These are phyloP conservation scores for Trametes coccinea DNA, from an alignment of 768 basidiomycete species.

Conservation along the genomic window DNA sequence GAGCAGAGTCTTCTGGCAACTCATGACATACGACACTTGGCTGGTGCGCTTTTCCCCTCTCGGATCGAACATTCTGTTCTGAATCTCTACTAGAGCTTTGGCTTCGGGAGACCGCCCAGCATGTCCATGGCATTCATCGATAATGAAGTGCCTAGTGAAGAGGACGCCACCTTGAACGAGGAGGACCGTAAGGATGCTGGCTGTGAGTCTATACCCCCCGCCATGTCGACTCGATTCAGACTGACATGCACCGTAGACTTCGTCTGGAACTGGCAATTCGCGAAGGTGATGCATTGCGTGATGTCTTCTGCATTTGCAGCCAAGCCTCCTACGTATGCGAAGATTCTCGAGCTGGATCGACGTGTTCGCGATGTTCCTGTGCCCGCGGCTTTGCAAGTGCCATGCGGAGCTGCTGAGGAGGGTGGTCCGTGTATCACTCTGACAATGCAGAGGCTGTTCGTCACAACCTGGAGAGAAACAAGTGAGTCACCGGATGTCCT, in stretches of 20 bases:
- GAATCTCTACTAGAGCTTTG: no score
- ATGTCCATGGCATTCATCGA: slow-evolving; percentile 55
- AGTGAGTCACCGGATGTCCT: no score
- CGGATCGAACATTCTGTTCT: no score
- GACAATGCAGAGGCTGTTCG: slow-evolving; percentile 25
- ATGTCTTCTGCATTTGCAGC: slow-evolving; percentile 50
- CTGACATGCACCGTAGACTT: slow-evolving; percentile 41
- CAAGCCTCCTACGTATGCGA: slow-evolving; percentile 41
- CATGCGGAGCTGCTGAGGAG: slow-evolving; percentile 18
- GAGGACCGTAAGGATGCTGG: slow-evolving; percentile 41
- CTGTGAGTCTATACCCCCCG: no score
- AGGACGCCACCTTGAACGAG: slow-evolving; percentile 28
- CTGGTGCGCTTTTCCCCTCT: slow-evolving; percentile 51
- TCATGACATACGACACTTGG: slow-evolving; percentile 63
- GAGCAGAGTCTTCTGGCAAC: slow-evolving; percentile 65
- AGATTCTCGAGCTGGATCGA: slow-evolving; percentile 50
- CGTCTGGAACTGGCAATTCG: slow-evolving; percentile 57
- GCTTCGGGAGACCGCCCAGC: slow-evolving; percentile 59
- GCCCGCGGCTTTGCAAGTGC: slow-evolving; percentile 43
- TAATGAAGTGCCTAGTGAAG: slow-evolving; percentile 50
- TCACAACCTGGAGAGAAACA: slow-evolving; percentile 31
- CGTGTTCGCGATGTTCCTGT: slow-evolving; percentile 51
- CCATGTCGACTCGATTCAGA: not conserved
- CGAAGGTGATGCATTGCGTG: slow-evolving; percentile 51
- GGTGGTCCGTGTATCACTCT: not conserved